Evolutionary conservation across 495 filamentous ascomycete species (phyloP).

Genomic region (Penicillium coprophilum): DNA sequence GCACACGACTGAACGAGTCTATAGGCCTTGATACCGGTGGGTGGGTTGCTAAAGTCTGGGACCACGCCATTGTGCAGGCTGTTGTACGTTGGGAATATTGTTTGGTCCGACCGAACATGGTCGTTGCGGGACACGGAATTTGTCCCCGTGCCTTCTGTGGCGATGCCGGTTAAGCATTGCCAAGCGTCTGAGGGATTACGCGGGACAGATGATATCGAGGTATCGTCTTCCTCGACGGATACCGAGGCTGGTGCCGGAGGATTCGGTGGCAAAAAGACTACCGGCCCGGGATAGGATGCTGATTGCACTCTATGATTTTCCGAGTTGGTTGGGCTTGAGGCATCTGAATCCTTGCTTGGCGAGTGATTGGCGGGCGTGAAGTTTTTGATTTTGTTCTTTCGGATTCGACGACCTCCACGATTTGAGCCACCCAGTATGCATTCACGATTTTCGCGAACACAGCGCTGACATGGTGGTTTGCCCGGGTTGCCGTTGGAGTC

Average conservation of each 20-base stretch:
- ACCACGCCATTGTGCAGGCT: conserved; percentile 32
- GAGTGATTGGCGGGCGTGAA: conserved; percentile 34
- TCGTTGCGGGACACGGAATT: conserved; percentile 23
- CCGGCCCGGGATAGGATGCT: conserved; percentile 37
- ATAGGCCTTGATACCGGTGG: conserved; percentile 47
- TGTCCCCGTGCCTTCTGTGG: conserved; percentile 32
- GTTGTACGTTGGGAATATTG: conserved; percentile 30
- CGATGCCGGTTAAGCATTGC: conserved; percentile 47
- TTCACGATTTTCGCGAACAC: conserved; percentile 56
- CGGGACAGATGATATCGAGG: conserved; percentile 42
- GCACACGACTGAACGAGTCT: conserved; percentile 50
- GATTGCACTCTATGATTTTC: conserved; percentile 29
- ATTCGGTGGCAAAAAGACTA: conserved; percentile 40
- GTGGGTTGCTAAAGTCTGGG: conserved; percentile 29
- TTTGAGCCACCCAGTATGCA: conserved; percentile 63
- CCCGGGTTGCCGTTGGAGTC: conserved; percentile 22
- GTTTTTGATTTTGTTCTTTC: conserved; percentile 49
- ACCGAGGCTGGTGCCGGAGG: conserved; percentile 29
- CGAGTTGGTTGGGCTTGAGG: conserved; percentile 31
- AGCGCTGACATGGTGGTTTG: conserved; percentile 58
- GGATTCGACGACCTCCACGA: conserved; percentile 60
- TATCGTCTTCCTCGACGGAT: conserved; percentile 44
- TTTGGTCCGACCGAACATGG: conserved; percentile 24
- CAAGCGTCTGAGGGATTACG: conserved; percentile 51
- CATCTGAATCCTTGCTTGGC: conserved; percentile 31